Evolutionary conservation across 192 early-diverging fungal species (phyloP).

Genomic region (Coemansia sp.): DNA sequence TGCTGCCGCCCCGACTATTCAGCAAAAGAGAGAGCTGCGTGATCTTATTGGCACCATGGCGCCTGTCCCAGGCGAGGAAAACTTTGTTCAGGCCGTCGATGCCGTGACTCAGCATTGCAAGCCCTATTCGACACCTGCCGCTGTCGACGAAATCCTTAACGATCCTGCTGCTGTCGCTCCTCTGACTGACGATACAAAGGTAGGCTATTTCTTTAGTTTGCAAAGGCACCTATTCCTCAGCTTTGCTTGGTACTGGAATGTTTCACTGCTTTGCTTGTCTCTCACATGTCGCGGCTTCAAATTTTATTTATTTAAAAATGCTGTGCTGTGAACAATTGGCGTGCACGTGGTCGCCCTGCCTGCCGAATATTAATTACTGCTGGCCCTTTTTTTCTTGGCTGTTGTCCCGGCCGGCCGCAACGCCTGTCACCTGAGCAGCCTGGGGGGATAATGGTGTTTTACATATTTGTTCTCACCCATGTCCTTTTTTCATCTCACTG

Average conservation of each 20-base stretch:
- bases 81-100: constrained; percentile 85
- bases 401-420: background rate
- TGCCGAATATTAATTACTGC: constrained; percentile 25
- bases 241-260: background rate
- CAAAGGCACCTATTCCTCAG: background rate
- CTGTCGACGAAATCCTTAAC: constrained; percentile 32
- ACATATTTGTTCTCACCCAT: background rate
- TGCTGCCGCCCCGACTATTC: constrained; percentile 54
- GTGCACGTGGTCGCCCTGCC: constrained; percentile 15
- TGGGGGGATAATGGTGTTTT: constrained; percentile 6
- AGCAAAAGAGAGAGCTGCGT: constrained; percentile 71
- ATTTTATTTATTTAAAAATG: background rate
- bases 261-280: constrained; percentile 1
- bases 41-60: constrained; percentile 60
- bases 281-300: constrained; percentile 10
- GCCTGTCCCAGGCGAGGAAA: constrained; percentile 74
- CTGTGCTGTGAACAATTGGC: constrained; percentile 17
- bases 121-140: constrained; percentile 50
- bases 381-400: constrained; percentile 2
- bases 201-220: constrained; percentile 8
- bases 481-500: constrained; percentile 2
- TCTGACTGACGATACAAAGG: constrained; percentile 24
- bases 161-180: constrained; percentile 34
- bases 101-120: constrained; percentile 64
- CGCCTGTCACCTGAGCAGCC: constrained; percentile 2